phyloP scores from a whole-genome alignment of 345 rosid genomes.

The Brassica nigra region DNA sequence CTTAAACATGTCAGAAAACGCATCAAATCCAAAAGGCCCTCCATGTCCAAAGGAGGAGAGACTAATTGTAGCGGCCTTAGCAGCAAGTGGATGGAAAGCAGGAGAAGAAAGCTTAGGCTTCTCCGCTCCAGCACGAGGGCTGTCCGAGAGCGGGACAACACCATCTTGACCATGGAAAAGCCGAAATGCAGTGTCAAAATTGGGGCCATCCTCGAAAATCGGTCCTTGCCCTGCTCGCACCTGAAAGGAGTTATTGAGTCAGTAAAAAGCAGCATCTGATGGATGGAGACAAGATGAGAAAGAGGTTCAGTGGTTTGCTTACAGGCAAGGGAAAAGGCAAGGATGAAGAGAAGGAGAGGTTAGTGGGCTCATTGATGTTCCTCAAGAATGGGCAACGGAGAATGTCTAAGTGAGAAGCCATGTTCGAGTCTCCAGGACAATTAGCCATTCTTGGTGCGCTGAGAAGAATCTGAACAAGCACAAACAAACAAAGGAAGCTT shows the following conservation, averaged over 20 bases:
- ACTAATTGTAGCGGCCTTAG: constrained; percentile 92
- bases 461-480: constrained; percentile 30
- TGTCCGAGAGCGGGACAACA: constrained; percentile 86
- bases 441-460: constrained; percentile 49
- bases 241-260: constrained; percentile 33
- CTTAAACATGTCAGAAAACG: constrained; percentile 67
- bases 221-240: constrained; percentile 74
- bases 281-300: not conserved
- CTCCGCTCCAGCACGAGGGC: constrained; percentile 42
- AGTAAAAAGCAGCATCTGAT: not conserved
- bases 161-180: constrained; percentile 94
- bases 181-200: constrained; percentile 89
- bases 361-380: constrained; percentile 95
- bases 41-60: constrained; percentile 89
- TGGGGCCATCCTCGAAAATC: constrained; percentile 96
- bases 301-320: constrained; percentile 30
- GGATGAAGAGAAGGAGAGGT: constrained; percentile 72
- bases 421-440: constrained; percentile 53
- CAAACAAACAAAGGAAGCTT: constrained; percentile 23
- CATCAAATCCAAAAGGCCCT: constrained; percentile 83
- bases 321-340: constrained; percentile 77
- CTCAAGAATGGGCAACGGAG: constrained; percentile 91
- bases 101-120: constrained; percentile 47
- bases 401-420: constrained; percentile 54
- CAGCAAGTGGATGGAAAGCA: constrained; percentile 86